These are phyloP conservation scores for Rhodocollybia butyracea DNA, from an alignment of 768 basidiomycete species.

Conservation along the genomic window DNA sequence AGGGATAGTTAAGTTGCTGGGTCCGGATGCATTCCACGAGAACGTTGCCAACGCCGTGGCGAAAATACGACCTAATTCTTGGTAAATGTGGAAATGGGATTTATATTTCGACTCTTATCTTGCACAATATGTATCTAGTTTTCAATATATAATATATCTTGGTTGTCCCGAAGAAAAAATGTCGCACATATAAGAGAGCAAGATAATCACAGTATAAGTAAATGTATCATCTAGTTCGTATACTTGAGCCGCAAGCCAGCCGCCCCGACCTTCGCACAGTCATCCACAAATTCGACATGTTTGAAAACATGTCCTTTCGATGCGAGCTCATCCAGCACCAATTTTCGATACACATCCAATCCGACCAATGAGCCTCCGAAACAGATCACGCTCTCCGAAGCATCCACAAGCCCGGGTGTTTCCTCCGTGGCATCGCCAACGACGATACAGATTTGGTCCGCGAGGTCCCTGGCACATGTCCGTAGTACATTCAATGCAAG, in stretches of 20 bases:
- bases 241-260: conserved; percentile 40
- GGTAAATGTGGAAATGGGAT: no score
- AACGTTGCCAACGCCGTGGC: conserved; percentile 51
- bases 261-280: conserved; percentile 67
- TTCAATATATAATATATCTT: no score
- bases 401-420: conserved; percentile 38
- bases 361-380: conserved; percentile 81
- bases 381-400: conserved; percentile 59
- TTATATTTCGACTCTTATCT: no score
- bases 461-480: conserved; percentile 50
- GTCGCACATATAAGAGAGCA: no score
- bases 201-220: no score
- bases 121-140: no score
- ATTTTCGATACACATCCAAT: conserved; percentile 52
- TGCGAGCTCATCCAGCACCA: conserved; percentile 53
- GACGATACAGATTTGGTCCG: conserved; percentile 54
- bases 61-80: neutral
- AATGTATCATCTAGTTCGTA: neutral
- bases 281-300: conserved; percentile 63
- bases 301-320: conserved; percentile 60
- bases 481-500: conserved; percentile 60
- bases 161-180: no score
- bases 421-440: conserved; percentile 35
- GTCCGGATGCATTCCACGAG: conserved; percentile 43
- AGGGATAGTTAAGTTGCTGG: conserved; percentile 47